phyloP scores from a whole-genome alignment of 441 rosid species.

The Geranium incanum region DNA sequence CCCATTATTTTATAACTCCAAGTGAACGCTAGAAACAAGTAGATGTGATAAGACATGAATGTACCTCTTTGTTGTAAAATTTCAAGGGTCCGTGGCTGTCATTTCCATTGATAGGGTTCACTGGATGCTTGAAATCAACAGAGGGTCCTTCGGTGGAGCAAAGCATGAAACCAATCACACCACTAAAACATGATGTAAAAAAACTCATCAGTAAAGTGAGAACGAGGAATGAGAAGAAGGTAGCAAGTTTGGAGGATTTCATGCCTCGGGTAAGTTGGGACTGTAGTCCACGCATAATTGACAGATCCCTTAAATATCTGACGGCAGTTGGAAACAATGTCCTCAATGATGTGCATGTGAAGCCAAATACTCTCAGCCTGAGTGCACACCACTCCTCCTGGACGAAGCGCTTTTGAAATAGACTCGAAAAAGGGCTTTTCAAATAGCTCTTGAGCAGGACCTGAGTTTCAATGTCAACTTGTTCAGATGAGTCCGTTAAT shows the following conservation, averaged over 20 bases:
- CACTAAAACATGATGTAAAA: constrained; percentile 36
- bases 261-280: constrained; percentile 92
- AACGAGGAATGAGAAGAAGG: background rate
- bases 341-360: constrained; percentile 92
- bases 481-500: background rate
- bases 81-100: constrained; percentile 46
- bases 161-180: constrained; percentile 92
- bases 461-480: constrained; percentile 26
- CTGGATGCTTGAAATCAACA: constrained; percentile 86
- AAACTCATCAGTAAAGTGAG: background rate
- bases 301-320: constrained; percentile 85
- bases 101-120: constrained; percentile 48
- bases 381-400: constrained; percentile 87
- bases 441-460: constrained; percentile 91
- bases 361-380: constrained; percentile 98
- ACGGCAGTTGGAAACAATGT: constrained; percentile 70
- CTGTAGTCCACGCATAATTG: constrained; percentile 92
- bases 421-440: constrained; percentile 83
- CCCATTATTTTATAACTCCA: no score
- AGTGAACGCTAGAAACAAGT: background rate
- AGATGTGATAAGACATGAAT: background rate
- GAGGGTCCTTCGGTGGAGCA: constrained; percentile 84
- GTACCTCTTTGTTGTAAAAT: constrained; percentile 80
- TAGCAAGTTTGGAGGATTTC: constrained; percentile 9
- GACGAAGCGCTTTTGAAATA: constrained; percentile 75